phyloP scores from a whole-genome alignment of 306 rosid genomes.

The Sphenostylis stenocarpa region DNA sequence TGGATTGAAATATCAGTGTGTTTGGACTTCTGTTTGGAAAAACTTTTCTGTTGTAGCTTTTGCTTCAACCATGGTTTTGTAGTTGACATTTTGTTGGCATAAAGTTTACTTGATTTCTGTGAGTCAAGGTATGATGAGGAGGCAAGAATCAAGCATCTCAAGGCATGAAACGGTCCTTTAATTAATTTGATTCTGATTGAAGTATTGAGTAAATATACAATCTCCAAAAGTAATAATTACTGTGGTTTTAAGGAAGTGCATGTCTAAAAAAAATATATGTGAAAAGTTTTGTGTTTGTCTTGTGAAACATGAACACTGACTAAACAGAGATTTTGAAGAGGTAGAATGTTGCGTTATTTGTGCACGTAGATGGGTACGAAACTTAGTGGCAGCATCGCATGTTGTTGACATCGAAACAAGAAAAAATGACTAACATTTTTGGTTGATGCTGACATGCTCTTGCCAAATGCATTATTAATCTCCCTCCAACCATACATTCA shows the following conservation, averaged over 20 bases:
- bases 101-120: neutral
- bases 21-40: neutral
- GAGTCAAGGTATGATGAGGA: too few relatives aligned
- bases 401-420: neutral
- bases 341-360: neutral
- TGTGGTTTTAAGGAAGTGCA: neutral
- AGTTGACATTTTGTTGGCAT: neutral
- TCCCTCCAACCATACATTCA: neutral
- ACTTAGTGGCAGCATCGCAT: neutral
- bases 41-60: neutral
- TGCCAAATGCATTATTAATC: neutral
- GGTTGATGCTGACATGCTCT: neutral
- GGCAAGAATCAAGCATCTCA: neutral
- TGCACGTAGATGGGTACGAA: neutral
- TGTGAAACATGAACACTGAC: neutral
- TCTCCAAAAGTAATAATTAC: neutral
- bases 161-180: neutral
- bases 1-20: neutral
- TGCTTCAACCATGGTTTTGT: neutral
- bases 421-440: neutral
- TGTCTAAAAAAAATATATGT: too few relatives aligned
- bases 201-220: neutral
- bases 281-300: too few relatives aligned
- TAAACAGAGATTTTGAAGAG: neutral
- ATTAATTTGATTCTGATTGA: neutral